Conservation (phyloP, 495 filamentous ascomycete genomes). For the Podospora bellae-mahoneyi region DNA sequence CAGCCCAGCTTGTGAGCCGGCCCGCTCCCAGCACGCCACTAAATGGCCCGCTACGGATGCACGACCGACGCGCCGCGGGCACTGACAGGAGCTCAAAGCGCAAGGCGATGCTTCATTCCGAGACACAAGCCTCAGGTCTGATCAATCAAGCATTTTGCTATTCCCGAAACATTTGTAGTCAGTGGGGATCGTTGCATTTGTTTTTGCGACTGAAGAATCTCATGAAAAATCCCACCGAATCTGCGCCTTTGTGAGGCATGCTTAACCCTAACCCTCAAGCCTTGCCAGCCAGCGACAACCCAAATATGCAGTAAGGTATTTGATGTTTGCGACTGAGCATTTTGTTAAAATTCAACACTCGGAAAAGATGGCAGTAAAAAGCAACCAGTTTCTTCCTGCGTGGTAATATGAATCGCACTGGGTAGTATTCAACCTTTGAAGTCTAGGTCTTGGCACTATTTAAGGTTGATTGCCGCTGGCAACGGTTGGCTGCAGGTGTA, state of each 20-base stretch:
- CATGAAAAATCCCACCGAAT: background rate
- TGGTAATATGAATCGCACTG: background rate
- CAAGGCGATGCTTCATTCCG: background rate
- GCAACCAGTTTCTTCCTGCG: too few species aligned
- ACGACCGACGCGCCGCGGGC: background rate
- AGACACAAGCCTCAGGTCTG: background rate
- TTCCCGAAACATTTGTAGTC: background rate
- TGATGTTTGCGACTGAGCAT: too few species aligned
- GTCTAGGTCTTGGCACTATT: background rate
- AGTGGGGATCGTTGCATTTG: background rate
- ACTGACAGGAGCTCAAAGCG: background rate
- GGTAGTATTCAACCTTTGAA: background rate
- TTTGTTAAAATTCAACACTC: too few species aligned
- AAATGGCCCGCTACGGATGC: background rate
- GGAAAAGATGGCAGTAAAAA: too few species aligned
- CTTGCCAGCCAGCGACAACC: too few species aligned
- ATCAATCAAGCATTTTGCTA: background rate
- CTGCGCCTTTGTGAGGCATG: too few species aligned
- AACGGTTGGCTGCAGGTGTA: background rate
- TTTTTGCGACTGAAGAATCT: background rate
- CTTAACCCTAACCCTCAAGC: background rate
- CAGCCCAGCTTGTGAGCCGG: background rate
- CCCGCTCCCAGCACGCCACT: background rate
- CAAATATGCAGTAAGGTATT: too few species aligned
- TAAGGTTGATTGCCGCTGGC: background rate